Base-by-base conservation (phyloP, 176 grass and related monocot genomes). In the Urochloa ruziziensis region DNA sequence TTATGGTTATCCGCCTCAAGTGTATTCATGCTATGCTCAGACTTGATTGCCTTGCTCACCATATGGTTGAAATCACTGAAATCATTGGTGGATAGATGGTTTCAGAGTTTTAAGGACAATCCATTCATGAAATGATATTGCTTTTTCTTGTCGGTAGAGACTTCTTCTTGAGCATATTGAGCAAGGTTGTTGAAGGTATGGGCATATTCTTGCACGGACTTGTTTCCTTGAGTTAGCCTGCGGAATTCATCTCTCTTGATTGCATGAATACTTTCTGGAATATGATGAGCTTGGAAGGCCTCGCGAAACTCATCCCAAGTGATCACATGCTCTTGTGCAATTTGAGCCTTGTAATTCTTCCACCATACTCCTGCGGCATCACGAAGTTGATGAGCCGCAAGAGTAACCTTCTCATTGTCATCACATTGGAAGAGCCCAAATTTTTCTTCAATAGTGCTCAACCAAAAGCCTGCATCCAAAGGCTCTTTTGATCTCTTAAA, bases 261-360 rank as follows among this genome's bases (percentile, higher is more conserved):
- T 2, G 0, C 1, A 0, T 25, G n/a, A 3, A 12, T 0, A 12
- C 23, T 12, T 9, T 24, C 4, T 0, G 54, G 54, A 58, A 58
- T 59, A 4, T 25, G 56, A 12, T 25, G 3, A 0, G n/a, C 23
- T 0, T n/a, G 56, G 4, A 59, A 59, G 4, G 56, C 56, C 2
- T 11, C 2, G 8, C 10, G 9, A 21, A 59, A 59, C 4, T 59
- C 2, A 12, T 7, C 8, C 56, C 56, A 59, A 11, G 23, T 25
- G 0, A 59, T 7, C 1, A 1, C 6, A 4, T 27, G 56, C n/a
- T 3, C 21, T 0, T 8, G 3, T 2, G 0, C 7, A 1, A 49
- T 15, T 59, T 59, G 56, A 0, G 51, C 19, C 51, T 2, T 7
- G 2, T 23, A 23, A 0, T 7, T 15, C 8, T 23, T 5, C 51